A percentile compares a stretch with the other conserved stretches of the same genome.
phyloP scores from a whole-genome alignment of 345 rosid species.

The Turnera subulata region DNA sequence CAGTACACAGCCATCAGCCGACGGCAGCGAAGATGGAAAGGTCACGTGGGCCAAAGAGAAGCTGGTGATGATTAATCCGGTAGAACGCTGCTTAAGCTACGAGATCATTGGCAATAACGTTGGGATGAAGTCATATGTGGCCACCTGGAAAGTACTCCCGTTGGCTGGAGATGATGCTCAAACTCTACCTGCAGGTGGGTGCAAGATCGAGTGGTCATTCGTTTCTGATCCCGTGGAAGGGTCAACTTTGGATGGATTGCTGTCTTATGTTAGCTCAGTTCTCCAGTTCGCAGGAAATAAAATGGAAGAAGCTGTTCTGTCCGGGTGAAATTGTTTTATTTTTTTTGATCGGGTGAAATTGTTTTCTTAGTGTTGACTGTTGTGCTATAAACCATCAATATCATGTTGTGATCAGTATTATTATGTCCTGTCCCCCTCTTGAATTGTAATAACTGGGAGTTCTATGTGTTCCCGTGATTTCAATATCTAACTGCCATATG shows the following conservation, averaged over 20 bases:
- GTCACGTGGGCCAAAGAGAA: slow-evolving; percentile 51
- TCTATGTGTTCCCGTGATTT: too few species aligned
- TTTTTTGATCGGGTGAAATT: too few species aligned
- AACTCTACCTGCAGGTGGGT: too few species aligned
- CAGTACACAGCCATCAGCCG: slow-evolving; percentile 1
- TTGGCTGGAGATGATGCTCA: slow-evolving; percentile 10
- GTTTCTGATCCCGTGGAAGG: slow-evolving; percentile 56
- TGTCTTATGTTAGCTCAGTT: slow-evolving; percentile 22
- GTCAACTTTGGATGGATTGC: slow-evolving; percentile 43
- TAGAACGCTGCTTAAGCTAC: slow-evolving; percentile 43
- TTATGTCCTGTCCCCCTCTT: too few species aligned
- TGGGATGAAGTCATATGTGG: slow-evolving; percentile 45
- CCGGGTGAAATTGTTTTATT: background rate
- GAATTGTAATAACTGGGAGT: too few species aligned
- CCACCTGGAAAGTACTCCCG: slow-evolving; percentile 37
- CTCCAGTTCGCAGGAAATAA: slow-evolving; percentile 43
- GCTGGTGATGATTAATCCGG: slow-evolving; percentile 43
- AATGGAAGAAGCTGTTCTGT: slow-evolving; percentile 32
- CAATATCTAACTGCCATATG: too few species aligned
- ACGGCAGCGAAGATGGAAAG: background rate
- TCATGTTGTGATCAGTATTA: too few species aligned
- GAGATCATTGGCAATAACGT: slow-evolving; percentile 52
- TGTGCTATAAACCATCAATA: too few species aligned
- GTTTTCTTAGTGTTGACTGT: background rate
- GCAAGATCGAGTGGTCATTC: slow-evolving; percentile 62